These are phyloP conservation scores for Marchantia polymorpha DNA, from an alignment of 225 moss, liverwort and hornwort genomes.

Conservation along the genomic window DNA sequence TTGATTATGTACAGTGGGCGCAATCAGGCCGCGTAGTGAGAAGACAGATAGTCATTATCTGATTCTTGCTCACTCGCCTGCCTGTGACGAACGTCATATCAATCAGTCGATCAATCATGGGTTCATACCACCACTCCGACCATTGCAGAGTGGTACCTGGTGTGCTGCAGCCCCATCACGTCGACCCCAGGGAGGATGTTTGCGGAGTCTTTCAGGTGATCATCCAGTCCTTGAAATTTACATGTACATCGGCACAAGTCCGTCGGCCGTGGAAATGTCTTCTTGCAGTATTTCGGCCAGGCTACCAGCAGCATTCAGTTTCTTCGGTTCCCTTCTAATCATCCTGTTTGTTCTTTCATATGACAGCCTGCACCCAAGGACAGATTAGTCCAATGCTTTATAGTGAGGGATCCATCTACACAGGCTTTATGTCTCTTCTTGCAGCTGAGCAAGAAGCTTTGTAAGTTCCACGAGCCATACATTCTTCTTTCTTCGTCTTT, in stretches of 20 bases:
- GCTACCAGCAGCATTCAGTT: too few species aligned
- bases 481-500: not conserved
- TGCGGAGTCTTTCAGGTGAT: conserved; percentile 7
- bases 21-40: conserved; percentile 1
- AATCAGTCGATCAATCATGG: conserved; percentile 20
- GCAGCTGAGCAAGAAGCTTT: conserved; percentile 17
- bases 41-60: not conserved
- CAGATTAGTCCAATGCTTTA: conserved; percentile 24
- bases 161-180: conserved; percentile 15
- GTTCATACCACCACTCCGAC: not conserved
- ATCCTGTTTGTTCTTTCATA: not conserved
- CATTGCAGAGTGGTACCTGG: conserved; percentile 11
- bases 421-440: conserved; percentile 18
- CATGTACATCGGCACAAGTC: too few species aligned
- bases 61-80: not conserved
- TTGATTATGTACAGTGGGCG: not conserved
- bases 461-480: not conserved
- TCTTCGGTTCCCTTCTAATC: too few species aligned
- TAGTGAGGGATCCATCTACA: conserved; percentile 13
- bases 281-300: too few species aligned
- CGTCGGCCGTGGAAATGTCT: too few species aligned
- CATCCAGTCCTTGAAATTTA: not conserved
- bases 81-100: too few species aligned
- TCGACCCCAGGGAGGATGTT: conserved; percentile 12
- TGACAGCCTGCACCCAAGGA: conserved; percentile 22